Evolutionary conservation across 352 stramenopile species (phyloP), one percentile per base, ranked within the genome.

Genomic region (Globisporangium paddicum): DNA sequence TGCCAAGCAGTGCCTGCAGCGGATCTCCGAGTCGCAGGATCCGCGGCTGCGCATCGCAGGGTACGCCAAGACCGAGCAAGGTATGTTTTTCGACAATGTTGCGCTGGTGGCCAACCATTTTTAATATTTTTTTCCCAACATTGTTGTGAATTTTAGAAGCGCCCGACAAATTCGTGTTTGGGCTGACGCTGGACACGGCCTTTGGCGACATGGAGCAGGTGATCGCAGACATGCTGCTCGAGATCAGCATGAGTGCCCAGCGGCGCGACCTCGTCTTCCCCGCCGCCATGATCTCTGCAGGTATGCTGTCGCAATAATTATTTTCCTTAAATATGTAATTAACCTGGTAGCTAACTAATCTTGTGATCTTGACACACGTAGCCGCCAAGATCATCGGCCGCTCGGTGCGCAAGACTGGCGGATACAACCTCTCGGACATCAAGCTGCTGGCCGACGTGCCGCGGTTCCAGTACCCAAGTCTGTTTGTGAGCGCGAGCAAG

Each of bases 131-230:
- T 32, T 32, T 32, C n/a, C n/a, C n/a, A n/a, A n/a, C n/a, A n/a
- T n/a, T 37, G 23, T 5, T 32, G 34, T 54, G 26, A 32, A 30
- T 56, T 19, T 42, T 5, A 48, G 51, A 47, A 18, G 40, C 26
- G 19, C 23, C 26, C 13, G 59, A 84, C 48, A 54, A 69, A n/a
- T 89, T 93, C 30, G 75, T 90, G 2, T 85, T 85, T 64, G 78
- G 69, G 3, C 40, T 90, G 18, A 72, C 67, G 6, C 55, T 85
- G 7, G 82, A 93, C 61, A 84, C 75, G 30, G 73, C 74, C 7
- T 93, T 87, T 47, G 79, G 78, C 46, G 82, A 93, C 49, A 84
- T 93, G 77, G 74, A 89, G 62, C 73, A 77, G 55, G 79, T 93
- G 23, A 77, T 93, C 50, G 69, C 70, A 52, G 82, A 93, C 72